A percentile compares a stretch with the other conserved stretches of the same genome.
These are phyloP conservation scores for Anthracocystis walkeri DNA, from an alignment of 1,284 basidiomycete species.

Conservation along the genomic window DNA sequence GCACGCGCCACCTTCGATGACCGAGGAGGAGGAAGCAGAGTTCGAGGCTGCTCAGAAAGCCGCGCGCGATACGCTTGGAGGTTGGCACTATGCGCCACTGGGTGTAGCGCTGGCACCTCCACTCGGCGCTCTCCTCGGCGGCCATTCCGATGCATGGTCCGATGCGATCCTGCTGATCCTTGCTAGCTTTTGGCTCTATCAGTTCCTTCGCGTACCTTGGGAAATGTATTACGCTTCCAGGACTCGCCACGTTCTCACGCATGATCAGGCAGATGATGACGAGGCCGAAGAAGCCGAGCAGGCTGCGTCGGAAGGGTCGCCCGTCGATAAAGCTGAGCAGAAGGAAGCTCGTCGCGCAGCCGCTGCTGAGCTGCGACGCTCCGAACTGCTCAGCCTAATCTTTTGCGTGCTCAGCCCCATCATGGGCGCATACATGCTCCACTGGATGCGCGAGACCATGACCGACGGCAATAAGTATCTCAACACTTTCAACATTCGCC, in stretches of 20 bases:
- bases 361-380: conserved; percentile 61
- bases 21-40: conserved; percentile 70
- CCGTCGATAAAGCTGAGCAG: conserved; percentile 17
- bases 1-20: conserved; percentile 31
- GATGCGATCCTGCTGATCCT: conserved; percentile 70
- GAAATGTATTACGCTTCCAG: conserved; percentile 48
- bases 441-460: conserved; percentile 65
- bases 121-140: conserved; percentile 58
- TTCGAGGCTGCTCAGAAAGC: conserved; percentile 77
- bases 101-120: conserved; percentile 60
- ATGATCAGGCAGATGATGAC: conserved; percentile 50
- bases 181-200: conserved; percentile 68
- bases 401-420: conserved; percentile 66
- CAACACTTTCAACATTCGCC: conserved; percentile 68
- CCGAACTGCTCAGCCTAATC: conserved; percentile 65
- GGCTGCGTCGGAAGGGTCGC: conserved; percentile 1
- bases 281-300: conserved; percentile 18
- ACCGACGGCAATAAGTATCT: conserved; percentile 65
- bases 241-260: conserved; percentile 59
- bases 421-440: conserved; percentile 66
- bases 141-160: conserved; percentile 70
- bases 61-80: conserved; percentile 44
- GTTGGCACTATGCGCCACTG: conserved; percentile 63
- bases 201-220: conserved; percentile 58
- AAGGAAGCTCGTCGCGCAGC: conserved; percentile 49